phyloP scores from a whole-genome alignment of 2,329 filamentous ascomycete genomes.

The Pseudogymnoascus sp. region DNA sequence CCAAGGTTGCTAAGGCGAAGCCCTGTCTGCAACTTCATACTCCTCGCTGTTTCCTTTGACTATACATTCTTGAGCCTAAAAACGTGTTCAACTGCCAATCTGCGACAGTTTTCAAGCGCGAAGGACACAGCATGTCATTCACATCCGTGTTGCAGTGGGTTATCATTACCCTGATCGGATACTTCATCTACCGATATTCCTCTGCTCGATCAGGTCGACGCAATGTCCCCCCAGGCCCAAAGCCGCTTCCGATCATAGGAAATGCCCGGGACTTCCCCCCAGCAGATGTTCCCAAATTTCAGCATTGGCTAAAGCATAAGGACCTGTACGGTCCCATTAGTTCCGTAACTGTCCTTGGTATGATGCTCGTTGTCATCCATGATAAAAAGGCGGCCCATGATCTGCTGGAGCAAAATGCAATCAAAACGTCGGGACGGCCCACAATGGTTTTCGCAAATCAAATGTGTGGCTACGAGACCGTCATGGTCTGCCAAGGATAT shows the following conservation, averaged over 20 bases:
- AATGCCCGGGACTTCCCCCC: slow-evolving; percentile 43
- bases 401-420: slow-evolving; percentile 25
- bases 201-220: not conserved
- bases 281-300: slow-evolving; percentile 30
- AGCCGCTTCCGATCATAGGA: slow-evolving; percentile 39
- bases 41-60: not conserved
- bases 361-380: slow-evolving; percentile 32
- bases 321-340: slow-evolving; percentile 35
- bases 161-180: not conserved
- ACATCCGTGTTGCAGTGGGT: not conserved
- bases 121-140: not conserved
- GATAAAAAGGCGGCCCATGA: slow-evolving; percentile 28
- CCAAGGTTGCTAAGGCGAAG: not conserved
- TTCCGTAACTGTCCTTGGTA: slow-evolving; percentile 32
- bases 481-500: slow-evolving; percentile 23
- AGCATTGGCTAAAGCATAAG: slow-evolving; percentile 39
- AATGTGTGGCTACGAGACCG: slow-evolving; percentile 24
- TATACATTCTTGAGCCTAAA: not conserved
- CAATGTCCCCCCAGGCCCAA: slow-evolving; percentile 43
- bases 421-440: slow-evolving; percentile 30
- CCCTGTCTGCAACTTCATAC: not conserved
- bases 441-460: slow-evolving; percentile 23
- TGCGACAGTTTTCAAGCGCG: not conserved
- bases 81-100: not conserved
- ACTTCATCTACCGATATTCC: not conserved